Base-by-base conservation (phyloP, 2,329 filamentous ascomycete genomes). In the Pestalotiopsis sp. region DNA sequence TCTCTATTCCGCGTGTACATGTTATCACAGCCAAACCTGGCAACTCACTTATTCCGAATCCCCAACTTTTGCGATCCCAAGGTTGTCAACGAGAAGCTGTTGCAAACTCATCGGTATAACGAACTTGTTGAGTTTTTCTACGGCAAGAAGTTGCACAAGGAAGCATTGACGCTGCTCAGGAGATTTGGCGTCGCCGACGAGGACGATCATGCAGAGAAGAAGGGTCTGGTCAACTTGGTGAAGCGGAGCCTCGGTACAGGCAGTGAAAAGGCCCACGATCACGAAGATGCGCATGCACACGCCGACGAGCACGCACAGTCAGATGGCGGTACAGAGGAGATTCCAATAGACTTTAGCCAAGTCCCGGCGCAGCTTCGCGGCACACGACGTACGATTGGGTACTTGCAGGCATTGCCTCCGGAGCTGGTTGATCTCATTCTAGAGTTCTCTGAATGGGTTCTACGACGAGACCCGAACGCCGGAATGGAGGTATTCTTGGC, bases 121-220 rank as follows among this genome's bases (percentile, higher is more conserved):
- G 95, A 98, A 81, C 84, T 99, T 1, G 94, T 99, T n/a, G 95
- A 98, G 79, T 99, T 99, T 78, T 91, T 98, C 73, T 94, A 97
- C 75, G 96, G 96, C 71, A 99, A 99, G 83, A 95, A 92, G 79
- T 86, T 98, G 56, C 96, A 99, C 80, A 90, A 91, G 20, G 91
- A 97, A 76, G 95, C 96, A 0, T 83, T 99, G 20, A 92, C 94
- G 72, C 83, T 98, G 38, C 86, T 99, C 0, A 88, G 89, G 73
- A 92, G 91, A 71, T 98, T 98, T 73, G 95, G 95, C 23, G 74
- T 74, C 13, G 68, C 64, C 2, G 36, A 64, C 13, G 66, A 70
- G 6, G 79, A 85, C 36, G 80, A 83, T 25, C 73, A 73, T 27
- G 83, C 86, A 60, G 81, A 82, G 2, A 84, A 86, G 14, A 75